Base-by-base conservation (phyloP, 345 rosid genomes). In the Eucalyptus polyanthemos region DNA sequence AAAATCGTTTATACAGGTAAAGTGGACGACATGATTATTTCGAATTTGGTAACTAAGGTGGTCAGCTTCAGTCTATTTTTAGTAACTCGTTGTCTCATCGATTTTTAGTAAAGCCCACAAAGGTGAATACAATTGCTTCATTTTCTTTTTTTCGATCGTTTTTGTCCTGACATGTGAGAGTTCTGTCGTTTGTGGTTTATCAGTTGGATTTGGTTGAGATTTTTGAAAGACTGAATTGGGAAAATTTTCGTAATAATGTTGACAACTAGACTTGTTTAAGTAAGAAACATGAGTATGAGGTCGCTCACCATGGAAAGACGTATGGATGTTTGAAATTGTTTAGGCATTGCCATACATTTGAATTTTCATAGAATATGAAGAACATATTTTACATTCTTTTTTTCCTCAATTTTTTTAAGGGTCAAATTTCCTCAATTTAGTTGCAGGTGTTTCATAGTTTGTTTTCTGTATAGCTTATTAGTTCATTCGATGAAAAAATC, bases 331-430 rank as follows among this genome's bases (percentile, higher is more conserved):
- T 72, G 81, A 37, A 72, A 72, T 72, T 72, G 27, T 72, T 37
- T 37, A 37, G 81, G 81, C 81, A 19, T 72, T 19, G 14, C 81
- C 81, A n/a, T 37, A 19, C 25, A 6, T 37, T 19, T 37, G 45
- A 72, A 37, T 72, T 72, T 14, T 65, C 76, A 14, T n/a, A 29
- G 34, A 29, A 29, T 65, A 65, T 65, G 34, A 65, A 65, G 76
- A 14, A n/a, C 21, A 4, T 3, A n/a, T 14, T 14, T 17, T 16
- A 69, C 37, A 10, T 3, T 3, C 0, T 19, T 37, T 72, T 19
- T 17, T 34, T 5, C 81, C 25, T 34, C 14, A 34, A 9, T 72
- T 37, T 34, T 69, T 56, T 56, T 22, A 0, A 6, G 62, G 62
- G 12, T 56, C 62, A 56, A 56, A 22, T 22, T 24, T 56, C 62